Conservation (phyloP, 1,139 yeast genomes). For the Hemisphaericaspora subhashii region DNA sequence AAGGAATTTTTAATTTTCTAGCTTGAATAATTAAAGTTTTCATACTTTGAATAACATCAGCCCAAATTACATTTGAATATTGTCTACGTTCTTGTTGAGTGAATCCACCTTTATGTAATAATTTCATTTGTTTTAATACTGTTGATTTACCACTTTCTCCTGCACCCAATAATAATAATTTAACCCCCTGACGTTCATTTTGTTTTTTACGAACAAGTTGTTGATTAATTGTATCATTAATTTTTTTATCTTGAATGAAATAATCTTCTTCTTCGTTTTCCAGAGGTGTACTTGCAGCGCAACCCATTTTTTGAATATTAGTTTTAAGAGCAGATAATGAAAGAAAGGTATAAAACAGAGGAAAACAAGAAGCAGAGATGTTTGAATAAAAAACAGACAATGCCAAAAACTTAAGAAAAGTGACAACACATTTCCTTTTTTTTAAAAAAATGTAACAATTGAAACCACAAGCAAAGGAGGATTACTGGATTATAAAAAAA, state of each 20-base stretch:
- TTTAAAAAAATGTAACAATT: neutral
- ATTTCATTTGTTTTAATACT: conserved; percentile 86
- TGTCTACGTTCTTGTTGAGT: conserved; percentile 75
- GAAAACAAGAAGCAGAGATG: too few species aligned
- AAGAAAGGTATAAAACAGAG: neutral
- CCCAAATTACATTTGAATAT: conserved; percentile 91
- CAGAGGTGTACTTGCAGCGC: conserved; percentile 58
- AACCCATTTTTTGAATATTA: conserved; percentile 51
- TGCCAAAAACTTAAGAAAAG: neutral
- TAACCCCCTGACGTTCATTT: conserved; percentile 50
- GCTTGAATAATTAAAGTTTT: conserved; percentile 76
- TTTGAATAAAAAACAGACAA: neutral
- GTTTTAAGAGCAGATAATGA: neutral
- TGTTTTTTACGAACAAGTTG: conserved; percentile 55
- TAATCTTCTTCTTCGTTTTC: conserved; percentile 49
- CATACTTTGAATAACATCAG: conserved; percentile 88
- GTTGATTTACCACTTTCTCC: conserved; percentile 98
- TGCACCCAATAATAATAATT: conserved; percentile 78
- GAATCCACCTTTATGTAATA: conserved; percentile 86
- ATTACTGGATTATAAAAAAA: too few species aligned
- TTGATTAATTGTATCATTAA: conserved; percentile 70
- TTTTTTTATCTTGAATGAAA: conserved; percentile 47
- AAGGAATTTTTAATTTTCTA: conserved; percentile 54
- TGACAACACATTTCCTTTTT: neutral
- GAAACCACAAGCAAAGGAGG: too few species aligned